Evolutionary conservation across 176 grass and related monocot species (phyloP), one percentile per base, ranked within the genome.

Genomic region (Pharus latifolius): DNA sequence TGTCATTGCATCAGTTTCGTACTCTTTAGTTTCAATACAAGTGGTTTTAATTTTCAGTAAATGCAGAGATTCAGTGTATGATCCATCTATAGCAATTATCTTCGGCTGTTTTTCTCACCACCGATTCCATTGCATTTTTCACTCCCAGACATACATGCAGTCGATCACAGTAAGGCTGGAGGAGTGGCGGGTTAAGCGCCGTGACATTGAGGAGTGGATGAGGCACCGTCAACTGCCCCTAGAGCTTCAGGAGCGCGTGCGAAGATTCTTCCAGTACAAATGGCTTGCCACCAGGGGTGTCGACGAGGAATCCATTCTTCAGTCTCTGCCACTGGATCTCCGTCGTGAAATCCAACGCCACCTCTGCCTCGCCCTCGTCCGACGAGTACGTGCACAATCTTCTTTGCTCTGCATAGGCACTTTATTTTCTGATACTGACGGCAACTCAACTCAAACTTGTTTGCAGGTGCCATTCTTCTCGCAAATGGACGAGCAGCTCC

Each of bases 181-280:
- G 72, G 94, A 98, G 80, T 98, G 94, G 94, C 85, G 94, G 3
- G 89, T 98, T 49, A 98, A 88, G 74, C 80, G 83, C 0, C 75
- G 87, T 0, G 94, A 98, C 70, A 86, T 93, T 30, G 94, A 98
- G 74, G 89, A 98, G 78, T 93, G 94, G 94, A 98, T 98, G 94
- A 83, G 89, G 5, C 94, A 98, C 72, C 86, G 94, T 0, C 94
- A 98, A 73, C 84, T 98, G 10, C 94, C 94, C 3, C 62, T 76
- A 11, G 80, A 98, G 55, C 79, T 93, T 5, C 94, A 98, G 63
- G 94, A 98, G 35, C 87, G 87, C 3, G 89, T 98, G 46, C 78
- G 87, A 3, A 46, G 94, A 27, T 98, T 98, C 72, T 91, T 98
- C 63, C 94, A 89, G 56, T 98, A 98, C 72, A 98, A 98, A 56